Conservation (phyloP, 2,329 filamentous ascomycete species). For the Aspergillus spinulosporus region DNA sequence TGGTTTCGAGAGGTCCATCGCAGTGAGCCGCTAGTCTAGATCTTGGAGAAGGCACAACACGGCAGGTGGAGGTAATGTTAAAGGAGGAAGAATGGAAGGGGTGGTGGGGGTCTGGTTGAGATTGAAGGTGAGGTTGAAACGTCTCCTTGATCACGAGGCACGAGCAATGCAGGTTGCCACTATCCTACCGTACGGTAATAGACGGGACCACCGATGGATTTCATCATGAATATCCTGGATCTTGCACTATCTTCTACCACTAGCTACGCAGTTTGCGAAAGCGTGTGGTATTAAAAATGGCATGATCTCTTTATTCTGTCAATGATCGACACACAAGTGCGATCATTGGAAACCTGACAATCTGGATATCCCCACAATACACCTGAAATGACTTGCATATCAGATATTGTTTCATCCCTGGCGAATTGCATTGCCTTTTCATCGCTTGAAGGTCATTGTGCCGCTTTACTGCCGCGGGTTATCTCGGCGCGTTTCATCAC, state of each 20-base stretch:
- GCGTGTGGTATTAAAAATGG: too few species aligned
- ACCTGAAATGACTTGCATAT: conserved; percentile 5
- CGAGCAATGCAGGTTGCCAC: neutral
- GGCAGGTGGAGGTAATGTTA: neutral
- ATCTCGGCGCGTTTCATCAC: conserved; percentile 4
- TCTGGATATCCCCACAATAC: conserved; percentile 2
- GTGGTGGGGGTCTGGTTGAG: neutral
- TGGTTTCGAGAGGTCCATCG: conserved; percentile 28
- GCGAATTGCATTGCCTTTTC: neutral
- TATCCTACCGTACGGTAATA: neutral
- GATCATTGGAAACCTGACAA: neutral
- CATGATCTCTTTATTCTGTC: neutral
- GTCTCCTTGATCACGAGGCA: conserved; percentile 1
- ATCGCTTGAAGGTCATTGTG: neutral
- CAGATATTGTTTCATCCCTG: conserved; percentile 1
- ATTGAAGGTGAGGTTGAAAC: neutral
- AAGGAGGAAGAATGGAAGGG: neutral
- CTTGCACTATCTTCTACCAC: too few species aligned
- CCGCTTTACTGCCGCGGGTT: neutral
- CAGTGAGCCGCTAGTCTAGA: neutral
- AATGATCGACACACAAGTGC: neutral
- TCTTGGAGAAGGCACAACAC: neutral
- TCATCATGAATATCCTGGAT: too few species aligned
- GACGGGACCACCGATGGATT: too few species aligned
- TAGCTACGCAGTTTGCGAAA: too few species aligned